phyloP scores from a whole-genome alignment of 768 basidiomycete species.

The Fomitopsis pulvina region DNA sequence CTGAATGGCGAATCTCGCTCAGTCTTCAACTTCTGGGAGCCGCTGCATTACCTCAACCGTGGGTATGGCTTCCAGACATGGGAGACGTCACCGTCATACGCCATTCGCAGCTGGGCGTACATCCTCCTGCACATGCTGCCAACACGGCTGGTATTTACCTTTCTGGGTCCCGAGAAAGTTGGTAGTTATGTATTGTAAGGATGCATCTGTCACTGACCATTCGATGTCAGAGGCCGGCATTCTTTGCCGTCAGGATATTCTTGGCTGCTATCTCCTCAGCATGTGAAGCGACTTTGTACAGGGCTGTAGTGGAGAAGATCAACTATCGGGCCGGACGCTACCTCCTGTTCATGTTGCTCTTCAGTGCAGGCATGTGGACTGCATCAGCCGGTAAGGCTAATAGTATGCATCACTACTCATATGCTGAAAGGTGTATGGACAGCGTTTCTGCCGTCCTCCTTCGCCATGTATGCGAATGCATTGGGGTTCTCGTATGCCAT shows the following conservation, averaged over 20 bases:
- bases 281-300: constrained; percentile 79
- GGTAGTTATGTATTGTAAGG: constrained; percentile 14
- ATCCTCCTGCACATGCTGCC: constrained; percentile 74
- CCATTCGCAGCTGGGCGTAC: constrained; percentile 96
- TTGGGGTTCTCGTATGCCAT: constrained; percentile 71
- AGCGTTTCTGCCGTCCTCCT: constrained; percentile 95
- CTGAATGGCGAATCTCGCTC: not conserved
- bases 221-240: constrained; percentile 61
- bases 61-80: constrained; percentile 96
- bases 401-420: not conserved
- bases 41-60: constrained; percentile 82
- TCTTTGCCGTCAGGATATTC: constrained; percentile 83
- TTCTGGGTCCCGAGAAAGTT: constrained; percentile 71
- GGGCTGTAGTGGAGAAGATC: constrained; percentile 71
- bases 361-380: constrained; percentile 94
- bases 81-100: constrained; percentile 88
- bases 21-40: constrained; percentile 99
- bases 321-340: constrained; percentile 93
- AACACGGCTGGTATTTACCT: constrained; percentile 44
- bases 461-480: constrained; percentile 85
- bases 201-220: constrained; percentile 11
- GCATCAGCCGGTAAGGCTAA: constrained; percentile 72
- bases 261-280: constrained; percentile 67
- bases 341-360: constrained; percentile 76
- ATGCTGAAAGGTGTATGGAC: constrained; percentile 9